phyloP scores from a whole-genome alignment of 208 protist genomes.

The Trypanosomatidae sp. region DNA sequence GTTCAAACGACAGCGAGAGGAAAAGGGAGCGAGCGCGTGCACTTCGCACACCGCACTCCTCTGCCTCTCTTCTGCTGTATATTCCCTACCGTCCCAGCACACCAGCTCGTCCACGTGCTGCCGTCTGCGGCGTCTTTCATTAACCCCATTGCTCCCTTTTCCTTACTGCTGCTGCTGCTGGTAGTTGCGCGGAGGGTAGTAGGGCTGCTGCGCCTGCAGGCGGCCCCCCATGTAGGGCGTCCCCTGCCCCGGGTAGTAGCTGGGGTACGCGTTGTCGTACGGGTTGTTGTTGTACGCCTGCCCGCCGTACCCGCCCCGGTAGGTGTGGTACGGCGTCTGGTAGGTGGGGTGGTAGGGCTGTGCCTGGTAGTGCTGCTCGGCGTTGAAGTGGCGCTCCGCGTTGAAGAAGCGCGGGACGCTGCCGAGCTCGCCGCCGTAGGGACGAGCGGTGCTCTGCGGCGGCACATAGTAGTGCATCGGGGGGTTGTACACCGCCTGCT shows the following conservation, averaged over 20 bases:
- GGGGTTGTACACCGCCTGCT: conserved; percentile 2
- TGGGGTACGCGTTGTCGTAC: conserved; percentile 14
- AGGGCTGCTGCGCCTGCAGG: conserved; percentile 41
- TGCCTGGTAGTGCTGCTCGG: too few relatives aligned
- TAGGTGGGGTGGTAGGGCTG: conserved; percentile 33
- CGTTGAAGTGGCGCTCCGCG: conserved; percentile 21
- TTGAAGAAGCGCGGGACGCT: conserved; percentile 38
- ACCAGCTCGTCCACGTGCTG: too few relatives aligned
- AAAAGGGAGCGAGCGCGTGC: too few relatives aligned
- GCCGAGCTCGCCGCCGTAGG: conserved; percentile 31
- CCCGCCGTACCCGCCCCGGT: conserved; percentile 19
- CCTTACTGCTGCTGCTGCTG: conserved; percentile 25
- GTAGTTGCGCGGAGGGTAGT: conserved; percentile 40
- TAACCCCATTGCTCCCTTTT: background rate
- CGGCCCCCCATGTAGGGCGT: conserved; percentile 22
- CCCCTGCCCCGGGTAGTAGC: conserved; percentile 28
- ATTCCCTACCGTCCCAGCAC: too few relatives aligned
- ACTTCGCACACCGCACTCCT: too few relatives aligned
- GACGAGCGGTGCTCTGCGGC: background rate
- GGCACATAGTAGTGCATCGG: conserved; percentile 14
- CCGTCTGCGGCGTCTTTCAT: background rate
- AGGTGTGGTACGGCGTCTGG: conserved; percentile 13
- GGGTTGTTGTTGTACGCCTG: conserved; percentile 17
- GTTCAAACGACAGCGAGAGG: too few relatives aligned
- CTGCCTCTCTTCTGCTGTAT: too few relatives aligned